Evolutionary conservation across 805 yeast species (phyloP).

Genomic region (Lipomyces yamadae): DNA sequence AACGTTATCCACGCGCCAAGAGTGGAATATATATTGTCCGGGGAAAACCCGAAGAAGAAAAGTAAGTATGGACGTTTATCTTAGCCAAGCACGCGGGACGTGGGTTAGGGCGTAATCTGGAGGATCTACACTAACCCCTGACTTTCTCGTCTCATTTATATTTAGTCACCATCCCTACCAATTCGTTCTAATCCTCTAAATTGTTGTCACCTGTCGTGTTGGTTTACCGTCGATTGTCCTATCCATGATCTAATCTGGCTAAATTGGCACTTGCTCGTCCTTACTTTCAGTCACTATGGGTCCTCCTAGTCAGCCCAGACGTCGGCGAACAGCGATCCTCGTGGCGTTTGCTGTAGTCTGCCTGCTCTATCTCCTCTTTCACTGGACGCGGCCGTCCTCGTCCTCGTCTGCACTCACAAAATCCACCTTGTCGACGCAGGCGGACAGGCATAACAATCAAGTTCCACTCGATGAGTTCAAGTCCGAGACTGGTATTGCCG

Average conservation of each 20-base stretch:
- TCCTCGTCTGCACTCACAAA: conserved; percentile 14
- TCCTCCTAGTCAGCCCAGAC: conserved; percentile 5
- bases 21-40: too few species aligned
- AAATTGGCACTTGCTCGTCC: neutral
- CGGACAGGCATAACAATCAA: conserved; percentile 8
- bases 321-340: conserved; percentile 13
- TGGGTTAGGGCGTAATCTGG: too few species aligned
- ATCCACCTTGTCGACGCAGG: neutral
- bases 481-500: neutral
- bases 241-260: conserved; percentile 1
- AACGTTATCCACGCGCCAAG: too few species aligned
- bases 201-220: neutral
- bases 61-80: too few species aligned
- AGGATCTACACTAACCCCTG: too few species aligned
- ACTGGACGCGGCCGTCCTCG: conserved; percentile 8
- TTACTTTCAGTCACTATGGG: conserved; percentile 6
- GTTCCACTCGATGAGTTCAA: conserved; percentile 8
- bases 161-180: neutral
- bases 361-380: conserved; percentile 16
- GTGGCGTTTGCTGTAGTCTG: conserved; percentile 15
- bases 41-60: too few species aligned
- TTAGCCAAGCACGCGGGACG: too few species aligned
- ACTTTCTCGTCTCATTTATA: too few species aligned
- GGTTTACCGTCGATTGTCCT: neutral
- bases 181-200: neutral